Base-by-base conservation (phyloP, 2,329 filamentous ascomycete species). In the Talaromyces sp. region DNA sequence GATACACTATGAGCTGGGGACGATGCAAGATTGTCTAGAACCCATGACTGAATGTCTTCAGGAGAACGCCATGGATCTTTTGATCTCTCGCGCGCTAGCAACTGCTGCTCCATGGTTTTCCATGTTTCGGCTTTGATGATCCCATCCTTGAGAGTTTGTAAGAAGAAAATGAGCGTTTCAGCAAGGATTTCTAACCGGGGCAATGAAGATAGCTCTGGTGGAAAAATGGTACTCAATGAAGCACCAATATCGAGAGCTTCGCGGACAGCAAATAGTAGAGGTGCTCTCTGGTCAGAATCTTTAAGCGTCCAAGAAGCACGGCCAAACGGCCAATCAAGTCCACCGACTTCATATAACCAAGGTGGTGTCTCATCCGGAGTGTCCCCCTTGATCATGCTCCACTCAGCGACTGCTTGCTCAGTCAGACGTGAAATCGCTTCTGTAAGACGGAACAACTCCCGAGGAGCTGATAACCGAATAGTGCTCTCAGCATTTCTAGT, bases 371-470 rank as follows among this genome's bases (percentile, higher is more conserved):
- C 73, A 14, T 74, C 72, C 41, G 74, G 72, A 8, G 67, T 68
- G 41, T 66, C 64, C 39, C 78, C 77, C 45, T 80, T 79, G 33
- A 80, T 83, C 86, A 88, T 89, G 56, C 81, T 82, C 85, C 85
- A 88, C 69, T 88, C 87, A 9, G 86, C 86, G 31, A 87, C 76
- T 11, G 85, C 82, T 39, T 86, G 82, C 69, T 86, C 84, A 33
- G 81, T 81, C 70, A 87, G 74, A 70, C 84, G 82, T 72, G 88
- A 85, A 76, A 97, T 84, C 11, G 88, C 87, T 75, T 97, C 92
- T 5, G 93, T 97, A 72, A 99, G 85, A 73, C 89, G 89, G 78
- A 97, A 96, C 9, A 98, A 83, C 76, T 97, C 94, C 67, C 91
- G 88, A 0, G 95, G 94, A 1, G 93, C 93, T 11, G 93, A 94